A percentile compares a stretch with the other conserved stretches of the same genome.
Conservation (phyloP, 1,284 basidiomycete genomes). For the Flammula alnicola region DNA sequence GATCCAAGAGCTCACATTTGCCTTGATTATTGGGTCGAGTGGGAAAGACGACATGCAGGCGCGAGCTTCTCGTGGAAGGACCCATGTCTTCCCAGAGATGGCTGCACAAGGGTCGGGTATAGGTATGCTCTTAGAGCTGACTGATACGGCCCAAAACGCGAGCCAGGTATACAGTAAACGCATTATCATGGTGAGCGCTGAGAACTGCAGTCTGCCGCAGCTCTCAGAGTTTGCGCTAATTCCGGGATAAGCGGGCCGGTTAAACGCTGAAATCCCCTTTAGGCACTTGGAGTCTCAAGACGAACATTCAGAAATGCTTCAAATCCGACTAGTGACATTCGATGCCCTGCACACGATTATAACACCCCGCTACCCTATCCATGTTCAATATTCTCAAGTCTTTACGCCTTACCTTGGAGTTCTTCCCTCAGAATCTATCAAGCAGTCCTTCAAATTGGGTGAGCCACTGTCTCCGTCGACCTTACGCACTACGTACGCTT, state of each 20-base stretch:
- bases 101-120: constrained; percentile 50
- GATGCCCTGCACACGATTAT: constrained; percentile 75
- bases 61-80: constrained; percentile 52
- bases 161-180: constrained; percentile 7
- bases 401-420: constrained; percentile 67
- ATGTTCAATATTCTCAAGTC: constrained; percentile 69
- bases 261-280: too few relatives aligned
- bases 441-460: constrained; percentile 72
- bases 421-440: constrained; percentile 55
- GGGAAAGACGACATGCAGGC: constrained; percentile 53
- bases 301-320: too few relatives aligned
- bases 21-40: constrained; percentile 47
- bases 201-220: too few relatives aligned
- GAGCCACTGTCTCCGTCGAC: constrained; percentile 18
- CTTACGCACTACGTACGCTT: not conserved
- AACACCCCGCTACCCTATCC: constrained; percentile 64
- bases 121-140: not conserved
- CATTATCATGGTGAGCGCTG: constrained; percentile 12
- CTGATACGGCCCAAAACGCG: constrained; percentile 1
- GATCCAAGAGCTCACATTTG: constrained; percentile 44
- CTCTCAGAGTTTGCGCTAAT: too few relatives aligned
- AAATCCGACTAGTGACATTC: constrained; percentile 67
- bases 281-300: too few relatives aligned
- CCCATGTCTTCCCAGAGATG: constrained; percentile 58
- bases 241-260: too few relatives aligned